phyloP scores from a whole-genome alignment of 768 basidiomycete genomes.

The Calocybe cyanea region DNA sequence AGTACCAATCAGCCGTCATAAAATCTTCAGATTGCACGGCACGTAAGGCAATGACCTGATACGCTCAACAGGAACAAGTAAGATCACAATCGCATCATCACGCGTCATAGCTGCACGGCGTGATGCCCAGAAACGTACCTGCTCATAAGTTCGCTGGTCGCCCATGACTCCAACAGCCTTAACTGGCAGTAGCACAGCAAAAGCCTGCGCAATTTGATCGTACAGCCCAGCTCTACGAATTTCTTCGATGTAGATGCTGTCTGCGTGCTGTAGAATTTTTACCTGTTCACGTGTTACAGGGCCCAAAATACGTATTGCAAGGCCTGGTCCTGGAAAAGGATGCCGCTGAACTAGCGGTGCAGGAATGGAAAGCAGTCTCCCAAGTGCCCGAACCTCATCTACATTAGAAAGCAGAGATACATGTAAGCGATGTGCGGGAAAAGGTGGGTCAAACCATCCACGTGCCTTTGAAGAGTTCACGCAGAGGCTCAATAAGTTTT shows the following conservation, averaged over 20 bases:
- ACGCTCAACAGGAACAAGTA: neutral
- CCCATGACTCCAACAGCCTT: conserved; percentile 98
- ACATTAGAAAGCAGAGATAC: conserved; percentile 6
- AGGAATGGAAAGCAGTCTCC: conserved; percentile 88
- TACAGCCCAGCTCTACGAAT: conserved; percentile 92
- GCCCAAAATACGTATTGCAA: conserved; percentile 96
- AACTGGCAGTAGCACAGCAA: conserved; percentile 92
- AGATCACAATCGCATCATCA: conserved; percentile 2
- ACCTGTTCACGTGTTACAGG: conserved; percentile 94
- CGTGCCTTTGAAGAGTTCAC: conserved; percentile 97
- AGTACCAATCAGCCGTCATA: conserved; percentile 98
- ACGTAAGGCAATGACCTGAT: conserved; percentile 84
- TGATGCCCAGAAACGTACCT: conserved; percentile 40
- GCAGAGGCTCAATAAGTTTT: conserved; percentile 94
- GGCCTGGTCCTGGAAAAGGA: conserved; percentile 97
- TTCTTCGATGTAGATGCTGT: conserved; percentile 96
- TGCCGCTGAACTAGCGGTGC: conserved; percentile 92
- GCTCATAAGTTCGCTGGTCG: conserved; percentile 94
- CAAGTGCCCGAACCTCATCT: conserved; percentile 96
- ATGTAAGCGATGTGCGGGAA: neutral
- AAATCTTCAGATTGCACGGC: conserved; percentile 99
- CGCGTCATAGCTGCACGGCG: neutral
- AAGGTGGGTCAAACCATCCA: conserved; percentile 3
- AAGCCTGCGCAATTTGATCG: conserved; percentile 92
- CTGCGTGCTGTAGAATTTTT: conserved; percentile 84